Evolutionary conservation across 768 basidiomycete species (phyloP).

Genomic region (Clitopilus passeckerianus): DNA sequence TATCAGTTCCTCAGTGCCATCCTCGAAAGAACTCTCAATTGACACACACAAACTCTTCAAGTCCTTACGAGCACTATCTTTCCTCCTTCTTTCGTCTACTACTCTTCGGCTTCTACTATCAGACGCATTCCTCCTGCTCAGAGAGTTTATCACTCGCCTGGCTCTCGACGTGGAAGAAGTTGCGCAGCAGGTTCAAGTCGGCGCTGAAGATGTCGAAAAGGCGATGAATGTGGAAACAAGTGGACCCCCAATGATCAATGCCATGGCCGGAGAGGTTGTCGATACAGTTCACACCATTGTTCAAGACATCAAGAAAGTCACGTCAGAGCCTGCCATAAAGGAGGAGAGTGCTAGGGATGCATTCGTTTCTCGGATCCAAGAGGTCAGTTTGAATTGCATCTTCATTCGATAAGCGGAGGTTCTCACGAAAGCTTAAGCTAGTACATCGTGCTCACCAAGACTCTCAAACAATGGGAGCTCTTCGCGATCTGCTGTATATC

Average conservation of each 20-base stretch:
- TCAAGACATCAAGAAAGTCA: neutral
- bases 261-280: neutral
- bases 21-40: conserved; percentile 15
- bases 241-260: neutral
- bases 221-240: neutral
- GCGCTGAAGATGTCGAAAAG: conserved; percentile 25
- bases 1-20: too few species aligned
- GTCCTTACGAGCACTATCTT: conserved; percentile 22
- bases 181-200: conserved; percentile 24
- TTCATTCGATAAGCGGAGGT: neutral
- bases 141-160: conserved; percentile 24
- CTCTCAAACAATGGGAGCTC: conserved; percentile 22
- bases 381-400: conserved; percentile 15
- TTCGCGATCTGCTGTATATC: conserved; percentile 24
- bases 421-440: conserved; percentile 12
- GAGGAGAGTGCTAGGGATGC: conserved; percentile 4
- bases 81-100: conserved; percentile 25
- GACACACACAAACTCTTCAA: conserved; percentile 21
- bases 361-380: conserved; percentile 22
- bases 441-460: conserved; percentile 25
- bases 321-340: neutral
- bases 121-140: conserved; percentile 25
- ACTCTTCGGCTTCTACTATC: conserved; percentile 28
- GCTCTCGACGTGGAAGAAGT: conserved; percentile 25
- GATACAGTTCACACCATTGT: neutral